Evolutionary conservation across 2,329 filamentous ascomycete genomes (phyloP).

Genomic region (Fusarium sp.): DNA sequence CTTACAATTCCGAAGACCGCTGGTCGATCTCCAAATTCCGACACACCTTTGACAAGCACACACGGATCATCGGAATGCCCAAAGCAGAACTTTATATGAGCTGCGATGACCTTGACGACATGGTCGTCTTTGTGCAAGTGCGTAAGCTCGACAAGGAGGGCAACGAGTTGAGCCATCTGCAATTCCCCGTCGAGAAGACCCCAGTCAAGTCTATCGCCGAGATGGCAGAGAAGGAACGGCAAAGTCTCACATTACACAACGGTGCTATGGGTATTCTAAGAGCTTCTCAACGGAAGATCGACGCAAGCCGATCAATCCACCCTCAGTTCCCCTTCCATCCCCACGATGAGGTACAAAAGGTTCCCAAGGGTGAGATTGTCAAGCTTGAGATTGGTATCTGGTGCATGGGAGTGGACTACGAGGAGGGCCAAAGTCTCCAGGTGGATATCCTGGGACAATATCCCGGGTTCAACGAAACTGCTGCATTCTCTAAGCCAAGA

Average conservation of each 20-base stretch:
- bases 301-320: slow-evolving; percentile 8
- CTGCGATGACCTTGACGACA: slow-evolving; percentile 28
- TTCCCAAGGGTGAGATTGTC: slow-evolving; percentile 24
- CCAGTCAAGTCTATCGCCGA: slow-evolving; percentile 9
- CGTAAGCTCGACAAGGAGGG: slow-evolving; percentile 22
- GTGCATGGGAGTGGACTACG: slow-evolving; percentile 27
- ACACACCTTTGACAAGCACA: slow-evolving; percentile 27
- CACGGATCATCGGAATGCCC: slow-evolving; percentile 27
- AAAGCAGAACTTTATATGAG: slow-evolving; percentile 39
- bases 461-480: slow-evolving; percentile 14
- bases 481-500: slow-evolving; percentile 24
- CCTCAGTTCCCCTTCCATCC: slow-evolving; percentile 25
- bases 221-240: slow-evolving; percentile 18
- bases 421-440: slow-evolving; percentile 6
- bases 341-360: slow-evolving; percentile 18
- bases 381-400: slow-evolving; percentile 29
- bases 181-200: slow-evolving; percentile 25
- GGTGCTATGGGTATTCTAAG: slow-evolving; percentile 20
- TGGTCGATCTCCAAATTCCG: slow-evolving; percentile 36
- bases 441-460: slow-evolving; percentile 26
- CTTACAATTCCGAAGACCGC: slow-evolving; percentile 32
- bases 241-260: slow-evolving; percentile 23
- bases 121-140: slow-evolving; percentile 23
- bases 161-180: slow-evolving; percentile 23
- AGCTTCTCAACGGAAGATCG: slow-evolving; percentile 23